Base-by-base conservation (phyloP, 345 rosid species). In the Lenwebbia sp. region DNA sequence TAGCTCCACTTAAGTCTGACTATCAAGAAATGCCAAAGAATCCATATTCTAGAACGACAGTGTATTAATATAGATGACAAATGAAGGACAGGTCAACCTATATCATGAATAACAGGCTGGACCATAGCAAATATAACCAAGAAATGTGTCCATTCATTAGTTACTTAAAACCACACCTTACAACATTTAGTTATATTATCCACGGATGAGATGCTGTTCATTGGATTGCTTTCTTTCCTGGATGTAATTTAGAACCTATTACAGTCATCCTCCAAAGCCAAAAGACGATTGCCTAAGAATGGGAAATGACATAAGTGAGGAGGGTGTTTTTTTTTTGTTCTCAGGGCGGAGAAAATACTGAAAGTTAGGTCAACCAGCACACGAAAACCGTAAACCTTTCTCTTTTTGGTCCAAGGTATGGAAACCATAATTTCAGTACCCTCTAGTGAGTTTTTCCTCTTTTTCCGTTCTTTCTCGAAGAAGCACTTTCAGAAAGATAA, bases 231-330 rank as follows among this genome's bases (percentile, higher is more conserved):
- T 65, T 65, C 78, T 65, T 33, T 65, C 78, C 44, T 65, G 44
- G 44, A 65, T 11, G 22, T 17, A 1, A 65, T 65, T 65, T 65
- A 65, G 25, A 23, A 19, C 33, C 26, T 51, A 82, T n/a, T 50
- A 51, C 57, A 15, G 23, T 28, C 22, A 9, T 82, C 22, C 41
- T 41, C 56, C 41, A 51, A 82, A 5, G 37, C 56, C 40, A 52
- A n/a, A 50, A 40, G 57, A 25, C 40, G 83, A 33, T 30, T 88
- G 92, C 98, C 93, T 90, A 65, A 4, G 19, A 33, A 62, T 13
- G 4, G 41, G 33, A 62, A 62, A 30, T 6, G 75, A 33, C 37
- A 15, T 30, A 30, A 65, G 78, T 21, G 41, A 65, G 44, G 41
- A 62, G 78, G 6, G 12, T 2, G 6, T 62, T 3, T 30, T 9